Conservation (phyloP, 768 basidiomycete species). For the Xerocomus spinulosus region DNA sequence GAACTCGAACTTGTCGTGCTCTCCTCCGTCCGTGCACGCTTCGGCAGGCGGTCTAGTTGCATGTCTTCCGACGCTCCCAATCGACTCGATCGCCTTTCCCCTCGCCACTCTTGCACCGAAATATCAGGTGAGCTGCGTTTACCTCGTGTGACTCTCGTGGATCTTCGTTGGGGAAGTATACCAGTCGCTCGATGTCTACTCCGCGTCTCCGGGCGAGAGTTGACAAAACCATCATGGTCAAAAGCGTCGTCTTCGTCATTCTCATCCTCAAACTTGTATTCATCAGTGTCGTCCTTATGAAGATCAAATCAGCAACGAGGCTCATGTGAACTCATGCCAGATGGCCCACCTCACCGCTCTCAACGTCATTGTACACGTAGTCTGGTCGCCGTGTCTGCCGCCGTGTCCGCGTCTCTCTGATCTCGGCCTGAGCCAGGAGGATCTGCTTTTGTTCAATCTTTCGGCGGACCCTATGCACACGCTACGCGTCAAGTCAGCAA, state of each 20-base stretch:
- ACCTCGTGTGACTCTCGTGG: constrained; percentile 46
- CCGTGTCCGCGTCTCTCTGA: constrained; percentile 76
- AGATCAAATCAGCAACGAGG: constrained; percentile 18
- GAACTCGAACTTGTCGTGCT: constrained; percentile 55
- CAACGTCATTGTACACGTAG: constrained; percentile 73
- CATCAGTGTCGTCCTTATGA: constrained; percentile 55
- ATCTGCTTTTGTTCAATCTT: constrained; percentile 65
- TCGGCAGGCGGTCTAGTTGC: constrained; percentile 49
- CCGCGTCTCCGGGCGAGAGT: constrained; percentile 40
- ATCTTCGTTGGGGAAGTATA: constrained; percentile 43
- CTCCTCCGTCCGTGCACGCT: constrained; percentile 77
- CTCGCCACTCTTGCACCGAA: constrained; percentile 59
- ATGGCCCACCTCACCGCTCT: constrained; percentile 51
- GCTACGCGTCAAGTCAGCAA: constrained; percentile 41
- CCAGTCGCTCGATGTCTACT: constrained; percentile 39
- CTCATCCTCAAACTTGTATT: constrained; percentile 63
- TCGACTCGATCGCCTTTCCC: constrained; percentile 68
- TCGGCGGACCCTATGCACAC: constrained; percentile 63
- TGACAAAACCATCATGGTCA: constrained; percentile 37
- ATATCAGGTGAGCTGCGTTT: constrained; percentile 50
- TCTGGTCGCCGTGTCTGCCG: constrained; percentile 68
- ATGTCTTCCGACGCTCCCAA: constrained; percentile 53
- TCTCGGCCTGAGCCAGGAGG: constrained; percentile 67
- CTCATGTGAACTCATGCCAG: constrained; percentile 16
- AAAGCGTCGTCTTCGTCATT: constrained; percentile 58